Evolutionary conservation across 2,329 filamentous ascomycete species (phyloP), one percentile per base, ranked within the genome.

Genomic region (Fusarium nematophilum): DNA sequence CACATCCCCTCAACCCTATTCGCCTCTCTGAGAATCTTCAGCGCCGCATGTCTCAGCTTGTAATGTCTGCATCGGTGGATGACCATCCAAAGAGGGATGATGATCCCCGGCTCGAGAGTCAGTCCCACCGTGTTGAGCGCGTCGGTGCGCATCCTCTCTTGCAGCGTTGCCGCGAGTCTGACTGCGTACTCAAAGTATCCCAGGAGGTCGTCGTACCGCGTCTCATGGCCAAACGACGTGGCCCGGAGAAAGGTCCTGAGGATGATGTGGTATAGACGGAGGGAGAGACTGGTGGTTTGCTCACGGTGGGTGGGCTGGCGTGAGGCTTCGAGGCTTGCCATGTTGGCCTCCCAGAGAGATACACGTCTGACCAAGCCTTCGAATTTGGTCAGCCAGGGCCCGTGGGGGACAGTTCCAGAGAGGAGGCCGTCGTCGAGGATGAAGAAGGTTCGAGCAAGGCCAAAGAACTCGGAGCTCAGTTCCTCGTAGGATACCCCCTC

Each of bases 1-100:
- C 70, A 72, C 45, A 70, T 56, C 1, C 68, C 71, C 33, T 73
- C 70, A 13, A 69, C 64, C 8, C 69, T 38, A 11, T 68, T 66
- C 6, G 52, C 13, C 8, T 45, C 37, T 4, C 33, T n/a, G 4
- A 73, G 47, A 6, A 71, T 44, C n/a, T 34, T 30, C 11, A 71
- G 29, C 5, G 62, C 66, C 13, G 59, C 45, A 8, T 65, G 52
- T 3, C 70, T 62, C 6, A 70, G 31, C 1, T 58, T n/a, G 2
- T 68, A 66, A 31, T 73, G 70, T 0, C 70, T 64, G 31, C 70
- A 72, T 4, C 69, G 60, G 9, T 59, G 57, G 2, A 36, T 58
- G 3, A 55, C 46, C 14, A 67, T 5, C 15, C 18, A 48, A 5
- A 48, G 37, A 11, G 34, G 45, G 2, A 48, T 30, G 4, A 44